These are phyloP conservation scores for Cardamine chenopodiifolia DNA, from an alignment of 345 rosid species.

Conservation along the genomic window DNA sequence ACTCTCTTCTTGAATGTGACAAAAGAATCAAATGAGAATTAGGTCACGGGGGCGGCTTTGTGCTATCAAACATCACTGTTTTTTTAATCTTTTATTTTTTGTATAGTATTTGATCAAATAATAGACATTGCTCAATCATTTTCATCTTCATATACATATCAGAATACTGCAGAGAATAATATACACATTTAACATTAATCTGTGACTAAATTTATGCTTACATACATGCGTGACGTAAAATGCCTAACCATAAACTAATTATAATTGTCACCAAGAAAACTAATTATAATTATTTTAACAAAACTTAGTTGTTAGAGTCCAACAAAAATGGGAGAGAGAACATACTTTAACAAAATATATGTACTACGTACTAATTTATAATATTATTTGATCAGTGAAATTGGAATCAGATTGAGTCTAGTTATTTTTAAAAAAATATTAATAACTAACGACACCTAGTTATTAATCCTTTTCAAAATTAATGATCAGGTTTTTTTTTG, in stretches of 20 bases:
- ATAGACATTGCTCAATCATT: conserved; percentile 43
- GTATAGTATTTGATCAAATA: conserved; percentile 41
- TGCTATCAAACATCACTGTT: conserved; percentile 42
- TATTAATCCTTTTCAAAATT: neutral
- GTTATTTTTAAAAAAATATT: too few species aligned
- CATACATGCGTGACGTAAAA: conserved; percentile 4
- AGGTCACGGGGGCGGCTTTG: conserved; percentile 49
- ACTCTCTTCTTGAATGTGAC: conserved; percentile 44
- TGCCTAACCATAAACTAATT: neutral
- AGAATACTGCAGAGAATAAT: conserved; percentile 17
- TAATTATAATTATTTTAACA: neutral
- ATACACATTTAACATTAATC: neutral
- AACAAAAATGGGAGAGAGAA: conserved; percentile 24
- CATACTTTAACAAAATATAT: neutral
- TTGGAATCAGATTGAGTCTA: neutral
- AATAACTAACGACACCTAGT: neutral
- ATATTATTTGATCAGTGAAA: neutral
- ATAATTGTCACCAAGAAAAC: neutral
- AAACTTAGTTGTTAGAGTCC: conserved; percentile 17
- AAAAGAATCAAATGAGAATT: conserved; percentile 45
- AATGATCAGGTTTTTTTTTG: neutral
- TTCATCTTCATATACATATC: conserved; percentile 29
- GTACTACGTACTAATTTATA: neutral
- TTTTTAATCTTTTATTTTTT: conserved; percentile 6
- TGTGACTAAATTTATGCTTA: neutral